Evolutionary conservation across 2,329 filamentous ascomycete genomes (phyloP), one percentile per base, ranked within the genome.

Genomic region (Curvularia spicifera): DNA sequence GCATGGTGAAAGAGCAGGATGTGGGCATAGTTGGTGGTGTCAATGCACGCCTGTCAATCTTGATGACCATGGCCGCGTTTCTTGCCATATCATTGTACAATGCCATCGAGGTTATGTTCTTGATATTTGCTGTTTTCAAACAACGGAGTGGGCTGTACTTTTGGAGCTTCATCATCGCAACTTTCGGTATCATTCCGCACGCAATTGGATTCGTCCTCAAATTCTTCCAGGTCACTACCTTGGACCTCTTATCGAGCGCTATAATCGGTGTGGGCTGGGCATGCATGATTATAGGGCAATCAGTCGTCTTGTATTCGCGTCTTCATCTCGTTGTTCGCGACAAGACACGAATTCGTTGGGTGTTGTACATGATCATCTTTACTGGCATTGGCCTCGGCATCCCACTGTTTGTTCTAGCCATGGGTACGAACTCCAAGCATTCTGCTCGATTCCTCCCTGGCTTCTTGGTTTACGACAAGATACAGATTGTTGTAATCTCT

Each of bases 231-330:
- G 50, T 63, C 35, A 62, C 53, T 24, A 55, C 48, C 74, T 76
- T 56, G 6, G 49, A 59, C 39, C 18, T 60, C 22, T 51, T 59
- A 9, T 60, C 60, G 20, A 62, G 59, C 53, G n/a, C 52, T 13
- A 52, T 59, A 13, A 48, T 59, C 39, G 56, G 43, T 22, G 39
- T 65, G 3, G 67, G 84, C 7, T 83, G 85, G 82, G 81, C 82
- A 68, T 66, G 74, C 2, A 87, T 87, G 83, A 82, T 88, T 0
- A 85, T 84, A 0, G 86, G 85, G 0, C 84, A 87, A 66, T 81
- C 82, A 0, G 58, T 87, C 13, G 85, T 88, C 0, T 75, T 88
- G 0, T 88, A 85, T 72, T 87, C 85, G 0, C 79, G 86, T 2
- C 77, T 88, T 0, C 84, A 87, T 66, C 76, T 88, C 1, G 78